These are phyloP conservation scores for Salix koriyanagi DNA, from an alignment of 345 rosid species.

Conservation along the genomic window DNA sequence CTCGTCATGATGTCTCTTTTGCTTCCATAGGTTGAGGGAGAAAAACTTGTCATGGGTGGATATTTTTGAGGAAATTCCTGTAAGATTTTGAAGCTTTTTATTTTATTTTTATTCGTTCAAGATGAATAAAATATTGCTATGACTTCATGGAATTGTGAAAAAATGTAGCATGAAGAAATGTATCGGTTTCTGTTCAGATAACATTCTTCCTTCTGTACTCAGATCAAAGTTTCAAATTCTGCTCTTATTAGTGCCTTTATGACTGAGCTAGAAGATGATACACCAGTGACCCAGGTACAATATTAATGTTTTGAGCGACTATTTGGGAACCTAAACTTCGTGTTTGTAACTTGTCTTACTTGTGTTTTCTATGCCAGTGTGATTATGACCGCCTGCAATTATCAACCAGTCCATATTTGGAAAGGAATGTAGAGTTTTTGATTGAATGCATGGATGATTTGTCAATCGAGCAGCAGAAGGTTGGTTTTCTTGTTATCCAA, in stretches of 20 bases:
- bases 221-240: conserved; percentile 98
- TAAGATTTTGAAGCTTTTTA: conserved; percentile 39
- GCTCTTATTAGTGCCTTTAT: conserved; percentile 96
- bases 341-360: neutral
- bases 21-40: conserved; percentile 77
- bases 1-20: conserved; percentile 1
- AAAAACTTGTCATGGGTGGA: conserved; percentile 98
- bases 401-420: conserved; percentile 74
- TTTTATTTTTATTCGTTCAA: neutral
- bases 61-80: conserved; percentile 98
- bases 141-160: neutral
- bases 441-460: conserved; percentile 98
- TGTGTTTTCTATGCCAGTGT: conserved; percentile 41
- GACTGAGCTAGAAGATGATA: conserved; percentile 88
- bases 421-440: conserved; percentile 91
- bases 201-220: conserved; percentile 18
- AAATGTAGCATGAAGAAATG: neutral
- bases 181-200: neutral
- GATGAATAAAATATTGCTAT: neutral
- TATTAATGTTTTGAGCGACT: neutral
- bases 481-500: conserved; percentile 20
- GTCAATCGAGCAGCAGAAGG: conserved; percentile 91
- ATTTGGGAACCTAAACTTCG: neutral
- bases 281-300: conserved; percentile 82
- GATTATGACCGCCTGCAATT: conserved; percentile 89